Conservation (phyloP, 345 rosid species). For the Citrus maxima region DNA sequence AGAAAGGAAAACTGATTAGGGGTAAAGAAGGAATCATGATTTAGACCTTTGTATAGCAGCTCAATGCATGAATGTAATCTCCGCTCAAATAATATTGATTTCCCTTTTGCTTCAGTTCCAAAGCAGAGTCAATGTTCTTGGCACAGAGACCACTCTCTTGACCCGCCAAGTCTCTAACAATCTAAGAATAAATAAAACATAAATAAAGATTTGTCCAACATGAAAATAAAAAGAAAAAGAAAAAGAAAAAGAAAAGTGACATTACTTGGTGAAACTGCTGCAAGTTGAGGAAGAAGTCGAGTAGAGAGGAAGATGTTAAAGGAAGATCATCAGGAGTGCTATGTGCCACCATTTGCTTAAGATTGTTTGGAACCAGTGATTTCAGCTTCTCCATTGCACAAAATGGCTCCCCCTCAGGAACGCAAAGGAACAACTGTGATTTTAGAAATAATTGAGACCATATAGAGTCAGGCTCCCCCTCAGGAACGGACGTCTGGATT, state of each 20-base stretch:
- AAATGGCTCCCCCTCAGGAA: not conserved
- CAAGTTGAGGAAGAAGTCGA: conserved; percentile 41
- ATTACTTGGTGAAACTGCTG: conserved; percentile 57
- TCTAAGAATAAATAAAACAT: conserved; percentile 19
- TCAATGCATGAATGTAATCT: conserved; percentile 44
- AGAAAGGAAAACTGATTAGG: not conserved
- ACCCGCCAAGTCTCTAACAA: conserved; percentile 51
- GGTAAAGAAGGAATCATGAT: not conserved
- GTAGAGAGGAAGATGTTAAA: conserved; percentile 47
- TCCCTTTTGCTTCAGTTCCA: conserved; percentile 61
- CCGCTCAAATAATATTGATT: conserved; percentile 47
- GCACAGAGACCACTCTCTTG: conserved; percentile 45
- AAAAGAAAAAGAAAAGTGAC: not conserved
- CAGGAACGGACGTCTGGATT: no score
- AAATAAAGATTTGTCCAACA: not conserved
- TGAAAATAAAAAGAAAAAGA: not conserved
- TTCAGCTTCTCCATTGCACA: conserved; percentile 11
- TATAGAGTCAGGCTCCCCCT: no score
- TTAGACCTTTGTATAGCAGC: conserved; percentile 54
- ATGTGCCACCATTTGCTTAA: conserved; percentile 36
- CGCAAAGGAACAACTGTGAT: no score
- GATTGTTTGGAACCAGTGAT: conserved; percentile 44
- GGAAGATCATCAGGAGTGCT: conserved; percentile 48
- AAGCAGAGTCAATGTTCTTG: conserved; percentile 54
- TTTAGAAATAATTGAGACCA: no score